These are phyloP conservation scores for Pyrrhoderma lamaoense DNA, from an alignment of 1,284 basidiomycete species.

Conservation along the genomic window DNA sequence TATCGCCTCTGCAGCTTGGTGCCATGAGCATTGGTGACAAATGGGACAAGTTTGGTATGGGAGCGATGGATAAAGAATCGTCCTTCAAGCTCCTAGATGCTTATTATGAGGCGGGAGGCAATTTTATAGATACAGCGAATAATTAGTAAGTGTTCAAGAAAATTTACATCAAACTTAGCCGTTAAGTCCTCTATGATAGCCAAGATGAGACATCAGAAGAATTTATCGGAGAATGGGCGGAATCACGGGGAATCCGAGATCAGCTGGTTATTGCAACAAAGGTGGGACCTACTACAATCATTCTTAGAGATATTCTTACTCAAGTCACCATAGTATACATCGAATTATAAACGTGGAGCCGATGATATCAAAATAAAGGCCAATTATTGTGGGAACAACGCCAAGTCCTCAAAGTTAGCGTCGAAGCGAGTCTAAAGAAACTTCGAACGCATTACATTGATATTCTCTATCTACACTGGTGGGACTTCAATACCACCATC, in stretches of 20 bases:
- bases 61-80: conserved; percentile 25
- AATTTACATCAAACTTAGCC: not conserved
- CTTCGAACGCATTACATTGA: conserved; percentile 35
- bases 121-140: conserved; percentile 16
- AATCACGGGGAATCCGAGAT: conserved; percentile 35
- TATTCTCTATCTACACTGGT: conserved; percentile 33
- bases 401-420: conserved; percentile 28
- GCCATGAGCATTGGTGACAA: conserved; percentile 37
- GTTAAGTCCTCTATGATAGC: conserved; percentile 19
- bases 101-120: conserved; percentile 26
- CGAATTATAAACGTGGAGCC: conserved; percentile 24
- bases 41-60: conserved; percentile 27
- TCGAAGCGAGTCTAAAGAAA: conserved; percentile 33
- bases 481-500: conserved; percentile 33
- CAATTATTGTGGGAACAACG: conserved; percentile 31
- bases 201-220: conserved; percentile 36
- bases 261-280: conserved; percentile 43
- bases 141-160: conserved; percentile 2
- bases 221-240: conserved; percentile 42
- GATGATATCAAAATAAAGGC: conserved; percentile 21
- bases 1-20: conserved; percentile 42
- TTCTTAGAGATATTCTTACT: not conserved
- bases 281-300: conserved; percentile 22
- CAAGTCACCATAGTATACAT: conserved; percentile 28
- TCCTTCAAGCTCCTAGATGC: conserved; percentile 30